phyloP scores from a whole-genome alignment of 495 filamentous ascomycete genomes.

The Aspergillus ellipticus region DNA sequence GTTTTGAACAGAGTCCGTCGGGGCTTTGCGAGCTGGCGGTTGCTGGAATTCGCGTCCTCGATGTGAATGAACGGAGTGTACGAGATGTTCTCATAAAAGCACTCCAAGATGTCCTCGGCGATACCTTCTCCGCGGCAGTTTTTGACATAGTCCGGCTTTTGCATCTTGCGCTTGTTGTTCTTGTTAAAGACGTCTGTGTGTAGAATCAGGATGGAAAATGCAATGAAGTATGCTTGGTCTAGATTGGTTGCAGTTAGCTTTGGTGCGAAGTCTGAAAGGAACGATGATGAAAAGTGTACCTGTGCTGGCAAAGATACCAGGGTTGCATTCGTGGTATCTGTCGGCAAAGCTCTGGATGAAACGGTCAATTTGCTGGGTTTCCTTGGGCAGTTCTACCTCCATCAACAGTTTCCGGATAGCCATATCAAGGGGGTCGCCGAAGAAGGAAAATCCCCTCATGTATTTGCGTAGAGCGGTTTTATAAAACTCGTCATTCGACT shows the following conservation, averaged over 20 bases:
- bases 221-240: constrained; percentile 96
- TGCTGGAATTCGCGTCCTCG: constrained; percentile 85
- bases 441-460: constrained; percentile 91
- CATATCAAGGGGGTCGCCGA: constrained; percentile 97
- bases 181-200: constrained; percentile 99
- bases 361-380: constrained; percentile 97
- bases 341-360: constrained; percentile 93
- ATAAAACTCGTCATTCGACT: constrained; percentile 78
- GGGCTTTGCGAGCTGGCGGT: constrained; percentile 67
- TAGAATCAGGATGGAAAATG: constrained; percentile 92
- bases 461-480: constrained; percentile 83
- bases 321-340: constrained; percentile 97
- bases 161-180: constrained; percentile 99
- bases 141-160: constrained; percentile 91
- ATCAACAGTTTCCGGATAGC: constrained; percentile 90
- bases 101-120: constrained; percentile 86
- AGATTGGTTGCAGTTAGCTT: constrained; percentile 16
- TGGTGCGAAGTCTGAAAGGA: not conserved
- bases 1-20: constrained; percentile 72
- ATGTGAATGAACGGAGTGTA: constrained; percentile 98
- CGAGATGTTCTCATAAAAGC: constrained; percentile 96
- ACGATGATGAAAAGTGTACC: constrained; percentile 34
- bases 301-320: constrained; percentile 86
- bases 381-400: constrained; percentile 93
- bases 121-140: constrained; percentile 88